Base-by-base conservation (phyloP, 1,139 yeast species). In the Meyerozyma smithsonii region DNA sequence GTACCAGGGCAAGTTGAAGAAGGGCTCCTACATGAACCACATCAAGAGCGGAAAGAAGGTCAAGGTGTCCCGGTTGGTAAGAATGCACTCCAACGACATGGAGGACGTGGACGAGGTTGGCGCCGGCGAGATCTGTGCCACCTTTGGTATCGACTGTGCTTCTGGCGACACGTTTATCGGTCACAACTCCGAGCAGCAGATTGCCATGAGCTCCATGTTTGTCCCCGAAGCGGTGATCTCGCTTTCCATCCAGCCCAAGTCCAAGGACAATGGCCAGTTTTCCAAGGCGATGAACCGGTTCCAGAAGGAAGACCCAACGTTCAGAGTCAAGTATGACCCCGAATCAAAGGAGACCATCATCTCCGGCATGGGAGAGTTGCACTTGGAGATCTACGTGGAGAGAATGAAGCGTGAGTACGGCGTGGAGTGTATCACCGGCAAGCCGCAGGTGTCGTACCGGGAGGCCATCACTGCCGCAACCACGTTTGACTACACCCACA, bases 61-160 rank as follows among this genome's bases (percentile, higher is more conserved):
- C 48, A 92, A 94, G 70, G 87, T 92, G 40, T 77, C 97, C n/a
- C 79, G 98, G 60, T 74, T 92, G 56, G 98, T 90, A 40, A 84
- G 97, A 69, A 94, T 92, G 98, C 98, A 94, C 69, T 88, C 97
- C 37, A 88, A 90, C 49, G 98, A 92, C 63, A 88, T 90, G 97
- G 97, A 90, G 69, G 99, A 92, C 61, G 94, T 89, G 39, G 87
- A 83, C 40, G 97, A 89, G 68, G 86, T 88, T 56, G 94, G 95
- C 20, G 92, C 98, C 34, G 99, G 99, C 62, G 98, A 92, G 69
- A 92, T 92, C 54, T 94, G 99, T 70, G 99, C 99, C 40, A 92
- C 98, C 46, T 92, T 94, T 56, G 99, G 99, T 66, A 85, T 92
- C 53, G 98, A 94, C 64, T 92, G 99, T 75, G 84, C 97, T n/a